Evolutionary conservation across 2,329 filamentous ascomycete species (phyloP).

Genomic region (Beauveria asiatica): DNA sequence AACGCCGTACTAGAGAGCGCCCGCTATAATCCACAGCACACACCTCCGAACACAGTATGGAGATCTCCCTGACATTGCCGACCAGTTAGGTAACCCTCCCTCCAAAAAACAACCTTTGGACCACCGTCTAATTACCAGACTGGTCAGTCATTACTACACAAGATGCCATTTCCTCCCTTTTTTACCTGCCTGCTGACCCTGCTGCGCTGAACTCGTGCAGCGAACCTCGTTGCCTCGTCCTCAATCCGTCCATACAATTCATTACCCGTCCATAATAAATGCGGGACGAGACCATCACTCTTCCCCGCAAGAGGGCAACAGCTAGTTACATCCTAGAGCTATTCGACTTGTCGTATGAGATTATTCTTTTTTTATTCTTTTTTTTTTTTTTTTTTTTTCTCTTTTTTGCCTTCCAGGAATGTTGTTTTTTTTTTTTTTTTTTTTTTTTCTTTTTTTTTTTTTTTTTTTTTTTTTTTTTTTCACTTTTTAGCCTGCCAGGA

Average conservation of each 20-base stretch:
- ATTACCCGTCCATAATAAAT: background rate
- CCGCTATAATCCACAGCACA: background rate
- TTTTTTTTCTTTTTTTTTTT: background rate
- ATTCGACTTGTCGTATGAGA: background rate
- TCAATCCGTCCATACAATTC: background rate
- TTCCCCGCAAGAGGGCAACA: background rate
- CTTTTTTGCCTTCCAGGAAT: background rate
- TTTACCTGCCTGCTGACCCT: background rate
- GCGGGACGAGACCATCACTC: background rate
- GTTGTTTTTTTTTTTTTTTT: too few species aligned
- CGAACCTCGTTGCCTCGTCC: background rate
- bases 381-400: background rate
- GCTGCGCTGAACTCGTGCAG: background rate
- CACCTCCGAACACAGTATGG: background rate
- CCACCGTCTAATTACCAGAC: too few species aligned
- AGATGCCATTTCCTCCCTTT: background rate
- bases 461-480: background rate
- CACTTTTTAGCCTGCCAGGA: background rate
- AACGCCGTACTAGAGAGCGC: background rate
- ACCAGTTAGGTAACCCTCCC: background rate
- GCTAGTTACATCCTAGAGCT: background rate
- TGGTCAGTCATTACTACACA: too few species aligned
- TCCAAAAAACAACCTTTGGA: too few species aligned
- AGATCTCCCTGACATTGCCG: background rate
- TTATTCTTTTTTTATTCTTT: background rate